Evolutionary conservation across 768 basidiomycete species (phyloP).

Genomic region (Boletus edulis): DNA sequence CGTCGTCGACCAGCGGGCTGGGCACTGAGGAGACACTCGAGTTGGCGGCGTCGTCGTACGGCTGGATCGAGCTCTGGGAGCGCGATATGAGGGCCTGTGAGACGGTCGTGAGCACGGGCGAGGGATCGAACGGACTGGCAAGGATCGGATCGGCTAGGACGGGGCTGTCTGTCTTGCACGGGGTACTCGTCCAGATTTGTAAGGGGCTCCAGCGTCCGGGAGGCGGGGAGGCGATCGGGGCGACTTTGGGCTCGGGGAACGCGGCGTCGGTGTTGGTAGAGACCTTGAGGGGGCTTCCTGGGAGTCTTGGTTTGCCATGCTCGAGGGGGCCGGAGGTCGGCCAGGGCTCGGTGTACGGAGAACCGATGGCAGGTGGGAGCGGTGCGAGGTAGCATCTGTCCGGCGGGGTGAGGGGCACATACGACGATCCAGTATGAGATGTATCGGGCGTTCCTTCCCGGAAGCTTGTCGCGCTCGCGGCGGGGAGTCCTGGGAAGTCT

Average conservation of each 20-base stretch:
- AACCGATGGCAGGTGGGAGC: conserved; percentile 16
- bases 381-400: conserved; percentile 22
- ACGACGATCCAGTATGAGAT: neutral
- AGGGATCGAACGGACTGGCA: conserved; percentile 1
- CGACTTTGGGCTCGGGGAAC: conserved; percentile 3
- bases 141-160: neutral
- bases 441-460: conserved; percentile 10
- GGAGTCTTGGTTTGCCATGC: conserved; percentile 6
- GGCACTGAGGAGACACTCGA: conserved; percentile 4
- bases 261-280: conserved; percentile 6
- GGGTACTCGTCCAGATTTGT: conserved; percentile 27
- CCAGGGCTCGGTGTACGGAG: conserved; percentile 24
- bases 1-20: conserved; percentile 1
- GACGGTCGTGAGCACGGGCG: conserved; percentile 3
- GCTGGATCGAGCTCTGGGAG: conserved; percentile 12
- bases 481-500: neutral
- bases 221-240: conserved; percentile 5
- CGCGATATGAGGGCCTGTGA: conserved; percentile 22
- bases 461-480: neutral
- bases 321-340: conserved; percentile 7
- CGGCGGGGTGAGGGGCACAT: conserved; percentile 24
- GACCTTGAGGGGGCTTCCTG: conserved; percentile 22
- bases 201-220: conserved; percentile 14
- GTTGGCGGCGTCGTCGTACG: conserved; percentile 9
- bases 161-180: conserved; percentile 7